Percentiles rank a stretch among this genome's conserved stretches.
Evolutionary conservation across 352 stramenopile species (phyloP).

Genomic region (Pythium insidiosum): DNA sequence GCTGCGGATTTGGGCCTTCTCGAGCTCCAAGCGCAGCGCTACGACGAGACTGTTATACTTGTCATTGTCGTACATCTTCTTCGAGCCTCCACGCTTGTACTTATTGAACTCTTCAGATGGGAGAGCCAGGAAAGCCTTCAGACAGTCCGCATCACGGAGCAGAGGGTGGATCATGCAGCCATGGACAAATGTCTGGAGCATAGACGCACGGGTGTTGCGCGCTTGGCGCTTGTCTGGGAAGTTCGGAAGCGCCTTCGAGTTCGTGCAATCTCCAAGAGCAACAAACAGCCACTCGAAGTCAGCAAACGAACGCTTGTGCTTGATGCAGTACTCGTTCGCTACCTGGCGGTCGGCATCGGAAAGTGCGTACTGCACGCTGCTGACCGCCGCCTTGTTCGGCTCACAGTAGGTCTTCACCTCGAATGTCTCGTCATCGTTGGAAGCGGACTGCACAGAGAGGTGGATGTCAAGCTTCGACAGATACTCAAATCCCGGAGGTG

Average conservation of each 20-base stretch:
- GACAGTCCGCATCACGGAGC: constrained; percentile 63
- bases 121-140: constrained; percentile 81
- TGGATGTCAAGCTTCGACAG: constrained; percentile 79
- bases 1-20: constrained; percentile 77
- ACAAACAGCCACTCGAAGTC: constrained; percentile 82
- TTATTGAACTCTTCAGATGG: constrained; percentile 59
- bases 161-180: constrained; percentile 76
- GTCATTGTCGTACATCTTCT: constrained; percentile 74
- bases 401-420: constrained; percentile 79
- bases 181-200: constrained; percentile 75
- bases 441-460: constrained; percentile 37
- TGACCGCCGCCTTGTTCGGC: constrained; percentile 49
- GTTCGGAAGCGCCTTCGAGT: constrained; percentile 70
- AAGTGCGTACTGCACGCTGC: constrained; percentile 39
- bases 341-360: constrained; percentile 51
- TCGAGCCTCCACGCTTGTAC: constrained; percentile 50
- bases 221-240: constrained; percentile 67
- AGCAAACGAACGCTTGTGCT: constrained; percentile 49
- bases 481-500: constrained; percentile 77
- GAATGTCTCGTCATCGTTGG: constrained; percentile 46
- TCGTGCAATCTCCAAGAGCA: constrained; percentile 67
- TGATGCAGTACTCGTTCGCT: constrained; percentile 78
- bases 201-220: constrained; percentile 31
- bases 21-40: constrained; percentile 69
- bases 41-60: constrained; percentile 78